Conservation (phyloP, 208 protist genomes). For the Trypanosomatidae sp. region DNA sequence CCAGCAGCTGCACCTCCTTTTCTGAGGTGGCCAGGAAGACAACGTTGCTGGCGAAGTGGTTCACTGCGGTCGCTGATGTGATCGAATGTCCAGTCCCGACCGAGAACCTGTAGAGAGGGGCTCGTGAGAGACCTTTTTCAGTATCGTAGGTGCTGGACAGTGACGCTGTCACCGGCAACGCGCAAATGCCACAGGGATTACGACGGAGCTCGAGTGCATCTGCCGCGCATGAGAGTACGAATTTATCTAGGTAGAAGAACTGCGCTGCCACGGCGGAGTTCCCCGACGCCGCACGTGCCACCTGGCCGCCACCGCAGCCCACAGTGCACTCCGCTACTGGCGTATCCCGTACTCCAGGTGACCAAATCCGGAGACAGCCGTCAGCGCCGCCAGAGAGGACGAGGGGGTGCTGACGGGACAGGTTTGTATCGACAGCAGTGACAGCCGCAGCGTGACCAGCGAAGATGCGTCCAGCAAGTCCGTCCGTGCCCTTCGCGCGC, state of each 20-base stretch:
- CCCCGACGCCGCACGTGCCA: neutral
- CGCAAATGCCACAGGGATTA: neutral
- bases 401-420: constrained; percentile 53
- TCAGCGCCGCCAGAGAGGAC: constrained; percentile 57
- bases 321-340: constrained; percentile 14
- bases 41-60: constrained; percentile 75
- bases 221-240: constrained; percentile 54
- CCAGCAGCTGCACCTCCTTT: constrained; percentile 64
- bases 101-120: constrained; percentile 32
- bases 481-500: constrained; percentile 27
- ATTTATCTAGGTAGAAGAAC: constrained; percentile 84
- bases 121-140: constrained; percentile 18
- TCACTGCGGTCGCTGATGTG: constrained; percentile 58
- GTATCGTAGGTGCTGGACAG: constrained; percentile 21
- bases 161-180: neutral
- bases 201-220: constrained; percentile 43
- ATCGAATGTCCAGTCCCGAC: constrained; percentile 46
- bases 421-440: constrained; percentile 53
- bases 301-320: neutral
- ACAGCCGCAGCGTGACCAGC: constrained; percentile 35
- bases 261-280: constrained; percentile 42
- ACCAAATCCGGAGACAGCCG: constrained; percentile 59
- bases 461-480: constrained; percentile 36
- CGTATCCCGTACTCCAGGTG: constrained; percentile 31
- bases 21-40: constrained; percentile 70